Evolutionary conservation across 371 early-diverging fungal species (phyloP).

Genomic region (Mucor mucedo): DNA sequence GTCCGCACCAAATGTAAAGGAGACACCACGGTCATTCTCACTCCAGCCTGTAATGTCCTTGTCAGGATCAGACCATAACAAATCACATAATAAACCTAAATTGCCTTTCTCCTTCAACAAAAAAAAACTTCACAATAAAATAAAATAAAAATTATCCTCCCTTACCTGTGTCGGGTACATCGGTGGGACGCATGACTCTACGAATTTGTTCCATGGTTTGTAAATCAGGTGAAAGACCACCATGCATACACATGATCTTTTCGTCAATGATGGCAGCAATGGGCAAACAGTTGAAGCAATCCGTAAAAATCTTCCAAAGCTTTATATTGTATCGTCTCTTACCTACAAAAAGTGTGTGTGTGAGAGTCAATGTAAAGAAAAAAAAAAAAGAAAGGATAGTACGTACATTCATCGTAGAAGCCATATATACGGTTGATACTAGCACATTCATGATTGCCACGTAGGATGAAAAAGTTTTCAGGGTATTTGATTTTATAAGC

Average conservation of each 20-base stretch:
- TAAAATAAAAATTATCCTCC: not conserved
- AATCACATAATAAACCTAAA: slow-evolving; percentile 77
- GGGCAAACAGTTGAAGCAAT: slow-evolving; percentile 98
- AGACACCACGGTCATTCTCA: slow-evolving; percentile 97
- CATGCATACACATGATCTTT: slow-evolving; percentile 98
- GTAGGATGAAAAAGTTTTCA: slow-evolving; percentile 94
- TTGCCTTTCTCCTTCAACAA: not conserved
- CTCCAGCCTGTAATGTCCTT: slow-evolving; percentile 83
- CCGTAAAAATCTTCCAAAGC: slow-evolving; percentile 98
- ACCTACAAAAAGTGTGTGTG: slow-evolving; percentile 56
- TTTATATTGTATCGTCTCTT: slow-evolving; percentile 96
- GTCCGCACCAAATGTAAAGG: slow-evolving; percentile 88
- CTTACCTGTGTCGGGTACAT: slow-evolving; percentile 89
- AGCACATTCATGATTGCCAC: slow-evolving; percentile 97
- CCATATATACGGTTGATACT: slow-evolving; percentile 97
- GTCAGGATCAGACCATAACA: slow-evolving; percentile 90
- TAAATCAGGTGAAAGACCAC: slow-evolving; percentile 96
- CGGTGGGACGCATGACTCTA: slow-evolving; percentile 90
- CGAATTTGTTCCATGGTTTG: slow-evolving; percentile 94
- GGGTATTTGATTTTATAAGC: slow-evolving; percentile 96
- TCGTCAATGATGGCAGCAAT: slow-evolving; percentile 97
- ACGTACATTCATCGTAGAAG: slow-evolving; percentile 97
- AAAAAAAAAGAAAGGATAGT: not conserved
- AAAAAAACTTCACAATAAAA: no score
- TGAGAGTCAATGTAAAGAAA: slow-evolving; percentile 49